These are phyloP conservation scores for Exophiala sp. DNA, from an alignment of 2,329 filamentous ascomycete species.

Conservation along the genomic window DNA sequence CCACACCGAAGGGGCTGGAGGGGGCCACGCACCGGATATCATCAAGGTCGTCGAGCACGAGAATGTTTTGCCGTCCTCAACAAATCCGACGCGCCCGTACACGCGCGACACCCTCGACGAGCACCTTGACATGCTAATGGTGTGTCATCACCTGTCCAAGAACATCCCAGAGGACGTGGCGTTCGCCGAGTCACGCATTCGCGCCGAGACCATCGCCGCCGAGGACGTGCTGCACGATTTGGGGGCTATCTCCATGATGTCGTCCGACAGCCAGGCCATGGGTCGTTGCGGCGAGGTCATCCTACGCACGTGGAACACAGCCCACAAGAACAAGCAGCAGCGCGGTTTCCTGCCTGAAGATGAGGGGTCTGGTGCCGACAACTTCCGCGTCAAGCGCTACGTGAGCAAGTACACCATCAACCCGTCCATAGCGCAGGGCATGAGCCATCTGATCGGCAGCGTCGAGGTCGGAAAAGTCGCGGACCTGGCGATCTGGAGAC, in stretches of 20 bases:
- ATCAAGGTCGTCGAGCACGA: slow-evolving; percentile 85
- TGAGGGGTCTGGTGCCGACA: slow-evolving; percentile 74
- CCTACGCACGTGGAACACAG: slow-evolving; percentile 91
- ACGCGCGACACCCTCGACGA: slow-evolving; percentile 92
- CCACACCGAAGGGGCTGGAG: slow-evolving; percentile 92
- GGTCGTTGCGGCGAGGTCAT: slow-evolving; percentile 93
- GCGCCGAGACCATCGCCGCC: slow-evolving; percentile 91
- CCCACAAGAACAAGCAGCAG: slow-evolving; percentile 92
- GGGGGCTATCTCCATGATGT: slow-evolving; percentile 97
- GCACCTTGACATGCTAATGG: slow-evolving; percentile 97
- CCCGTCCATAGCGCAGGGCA: slow-evolving; percentile 85
- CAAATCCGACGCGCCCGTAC: slow-evolving; percentile 87
- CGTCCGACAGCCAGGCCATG: slow-evolving; percentile 93
- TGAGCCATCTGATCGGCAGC: slow-evolving; percentile 80
- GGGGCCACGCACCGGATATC: slow-evolving; percentile 93
- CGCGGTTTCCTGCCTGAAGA: slow-evolving; percentile 75
- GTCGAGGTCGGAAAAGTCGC: slow-evolving; percentile 86
- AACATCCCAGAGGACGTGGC: slow-evolving; percentile 94
- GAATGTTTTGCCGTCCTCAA: slow-evolving; percentile 86
- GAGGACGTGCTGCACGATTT: slow-evolving; percentile 95
- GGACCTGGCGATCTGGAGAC: slow-evolving; percentile 83
- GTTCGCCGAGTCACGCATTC: slow-evolving; percentile 90
- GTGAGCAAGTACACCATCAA: slow-evolving; percentile 97
- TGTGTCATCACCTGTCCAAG: slow-evolving; percentile 89
- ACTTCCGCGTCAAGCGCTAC: slow-evolving; percentile 88